Percentiles rank a stretch among this genome's conserved stretches.
These are phyloP conservation scores for Populus deltoides DNA, from an alignment of 345 rosid species.

Conservation along the genomic window DNA sequence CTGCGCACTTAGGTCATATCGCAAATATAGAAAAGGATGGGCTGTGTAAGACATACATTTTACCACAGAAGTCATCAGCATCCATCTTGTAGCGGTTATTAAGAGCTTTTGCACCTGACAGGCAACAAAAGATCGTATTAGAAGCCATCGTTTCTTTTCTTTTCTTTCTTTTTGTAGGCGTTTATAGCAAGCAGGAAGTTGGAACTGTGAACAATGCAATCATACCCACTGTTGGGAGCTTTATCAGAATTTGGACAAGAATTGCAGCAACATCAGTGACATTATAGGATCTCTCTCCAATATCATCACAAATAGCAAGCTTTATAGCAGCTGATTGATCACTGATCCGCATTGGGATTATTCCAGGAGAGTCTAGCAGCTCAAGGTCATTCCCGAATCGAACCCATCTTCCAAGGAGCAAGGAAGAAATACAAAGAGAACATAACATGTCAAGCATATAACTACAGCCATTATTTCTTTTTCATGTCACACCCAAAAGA, in stretches of 20 bases:
- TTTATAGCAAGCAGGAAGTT: neutral
- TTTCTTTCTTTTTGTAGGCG: neutral
- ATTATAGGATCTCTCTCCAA: slow-evolving; percentile 92
- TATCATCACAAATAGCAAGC: slow-evolving; percentile 95
- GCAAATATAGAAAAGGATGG: neutral
- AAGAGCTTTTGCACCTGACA: slow-evolving; percentile 53
- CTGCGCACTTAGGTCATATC: neutral
- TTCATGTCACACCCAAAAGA: neutral
- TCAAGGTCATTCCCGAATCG: slow-evolving; percentile 83
- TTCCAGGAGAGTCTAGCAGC: slow-evolving; percentile 88
- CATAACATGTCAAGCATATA: neutral
- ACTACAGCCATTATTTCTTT: neutral
- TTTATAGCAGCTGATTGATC: slow-evolving; percentile 92
- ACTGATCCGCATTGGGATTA: slow-evolving; percentile 84
- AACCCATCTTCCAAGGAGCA: slow-evolving; percentile 58
- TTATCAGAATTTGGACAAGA: slow-evolving; percentile 76
- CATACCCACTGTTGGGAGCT: slow-evolving; percentile 68
- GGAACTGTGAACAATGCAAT: neutral
- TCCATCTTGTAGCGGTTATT: slow-evolving; percentile 71
- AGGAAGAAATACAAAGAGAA: neutral
- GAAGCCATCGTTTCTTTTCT: neutral
- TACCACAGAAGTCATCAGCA: slow-evolving; percentile 47
- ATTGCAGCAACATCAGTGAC: slow-evolving; percentile 76
- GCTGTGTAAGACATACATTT: slow-evolving; percentile 44
- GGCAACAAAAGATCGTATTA: slow-evolving; percentile 2